These are phyloP conservation scores for Aspergillus neotritici DNA, from an alignment of 2,329 filamentous ascomycete genomes.

Conservation along the genomic window DNA sequence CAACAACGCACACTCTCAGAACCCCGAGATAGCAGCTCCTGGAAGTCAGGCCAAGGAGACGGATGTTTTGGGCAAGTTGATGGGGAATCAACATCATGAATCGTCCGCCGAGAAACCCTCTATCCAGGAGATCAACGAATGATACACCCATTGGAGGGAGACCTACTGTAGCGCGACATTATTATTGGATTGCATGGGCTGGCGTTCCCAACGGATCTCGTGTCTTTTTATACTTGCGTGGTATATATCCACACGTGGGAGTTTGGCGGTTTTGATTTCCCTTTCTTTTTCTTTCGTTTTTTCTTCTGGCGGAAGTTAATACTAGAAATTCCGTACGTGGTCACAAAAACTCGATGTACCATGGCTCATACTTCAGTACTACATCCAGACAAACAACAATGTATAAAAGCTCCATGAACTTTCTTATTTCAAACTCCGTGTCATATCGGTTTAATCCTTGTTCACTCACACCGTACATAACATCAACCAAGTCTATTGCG, in stretches of 20 bases:
- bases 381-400: too few species aligned
- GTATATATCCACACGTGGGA: not conserved
- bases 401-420: too few species aligned
- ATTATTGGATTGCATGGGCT: slow-evolving; percentile 8
- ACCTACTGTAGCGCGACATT: not conserved
- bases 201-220: slow-evolving; percentile 3
- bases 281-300: not conserved
- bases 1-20: slow-evolving; percentile 9
- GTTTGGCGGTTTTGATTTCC: not conserved
- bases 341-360: too few species aligned
- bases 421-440: too few species aligned
- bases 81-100: slow-evolving; percentile 28
- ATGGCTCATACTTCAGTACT: too few species aligned
- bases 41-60: slow-evolving; percentile 13
- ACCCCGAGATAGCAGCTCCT: not conserved
- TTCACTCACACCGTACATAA: slow-evolving; percentile 5
- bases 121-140: slow-evolving; percentile 34
- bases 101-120: slow-evolving; percentile 27
- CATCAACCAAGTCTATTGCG: slow-evolving; percentile 1
- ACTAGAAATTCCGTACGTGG: not conserved
- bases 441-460: too few species aligned
- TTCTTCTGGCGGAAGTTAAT: not conserved
- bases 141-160: slow-evolving; percentile 1
- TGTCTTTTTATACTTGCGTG: slow-evolving; percentile 1
- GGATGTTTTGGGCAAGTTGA: slow-evolving; percentile 32